A percentile compares a stretch with the other conserved stretches of the same genome.
phyloP scores from a whole-genome alignment of 1,284 basidiomycete genomes.

The Vanrija humicola region DNA sequence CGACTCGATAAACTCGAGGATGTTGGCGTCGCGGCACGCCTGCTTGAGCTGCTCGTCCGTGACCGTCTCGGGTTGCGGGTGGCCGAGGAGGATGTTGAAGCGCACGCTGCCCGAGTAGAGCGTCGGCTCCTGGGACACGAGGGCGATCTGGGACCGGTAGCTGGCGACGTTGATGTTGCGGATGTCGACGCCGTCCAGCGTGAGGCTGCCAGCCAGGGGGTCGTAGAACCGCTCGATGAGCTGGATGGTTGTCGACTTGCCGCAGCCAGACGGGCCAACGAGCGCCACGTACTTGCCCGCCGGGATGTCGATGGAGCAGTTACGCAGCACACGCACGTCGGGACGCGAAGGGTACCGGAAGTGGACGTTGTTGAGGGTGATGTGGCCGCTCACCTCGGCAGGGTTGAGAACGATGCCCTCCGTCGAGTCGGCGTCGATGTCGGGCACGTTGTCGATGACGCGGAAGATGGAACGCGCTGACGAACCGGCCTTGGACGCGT shows the following conservation, averaged over 20 bases:
- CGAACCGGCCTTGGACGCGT: conserved; percentile 79
- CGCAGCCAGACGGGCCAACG: conserved; percentile 77
- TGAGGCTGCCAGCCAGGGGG: conserved; percentile 45
- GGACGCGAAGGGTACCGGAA: conserved; percentile 93
- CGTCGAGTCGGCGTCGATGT: conserved; percentile 74
- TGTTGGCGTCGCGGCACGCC: conserved; percentile 80
- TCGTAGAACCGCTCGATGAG: conserved; percentile 57
- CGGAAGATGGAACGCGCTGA: conserved; percentile 73
- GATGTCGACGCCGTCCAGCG: conserved; percentile 74
- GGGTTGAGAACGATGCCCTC: conserved; percentile 61
- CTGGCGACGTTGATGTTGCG: conserved; percentile 73
- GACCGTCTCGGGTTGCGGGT: conserved; percentile 75
- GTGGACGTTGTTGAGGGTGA: conserved; percentile 74
- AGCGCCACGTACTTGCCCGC: conserved; percentile 86
- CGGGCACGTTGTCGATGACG: conserved; percentile 65
- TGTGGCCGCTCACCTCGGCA: conserved; percentile 61
- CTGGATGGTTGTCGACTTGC: conserved; percentile 56
- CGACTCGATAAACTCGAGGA: conserved; percentile 77
- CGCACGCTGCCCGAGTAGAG: conserved; percentile 81
- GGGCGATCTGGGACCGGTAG: conserved; percentile 75
- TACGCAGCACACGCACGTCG: conserved; percentile 77
- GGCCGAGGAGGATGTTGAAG: conserved; percentile 85
- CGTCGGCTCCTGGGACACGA: conserved; percentile 92
- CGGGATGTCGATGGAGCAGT: conserved; percentile 70
- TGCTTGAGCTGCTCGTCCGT: conserved; percentile 80